Base-by-base conservation (phyloP, 768 basidiomycete species). In the Hygrocybe punicea region DNA sequence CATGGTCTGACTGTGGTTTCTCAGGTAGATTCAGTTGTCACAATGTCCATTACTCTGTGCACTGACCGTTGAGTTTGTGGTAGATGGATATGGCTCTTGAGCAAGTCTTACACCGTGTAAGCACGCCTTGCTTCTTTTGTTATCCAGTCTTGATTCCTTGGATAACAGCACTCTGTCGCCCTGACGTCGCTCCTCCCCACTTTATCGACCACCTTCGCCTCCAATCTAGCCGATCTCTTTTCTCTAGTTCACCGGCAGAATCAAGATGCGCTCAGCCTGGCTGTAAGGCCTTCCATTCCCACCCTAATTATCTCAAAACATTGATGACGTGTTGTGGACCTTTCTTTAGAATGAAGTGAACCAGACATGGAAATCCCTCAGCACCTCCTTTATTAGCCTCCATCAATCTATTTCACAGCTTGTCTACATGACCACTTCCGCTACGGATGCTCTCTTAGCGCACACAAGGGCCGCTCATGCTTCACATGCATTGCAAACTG, bases 401-500 rank as follows among this genome's bases (percentile, higher is more conserved):
- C 40, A 11, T 40, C n/a, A 51, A 65, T 68, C 61, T 60, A 58
- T 63, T 66, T 11, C 53, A 61, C 9, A 51, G 56, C 47, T 49
- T 63, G 61, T 66, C 73, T 35, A 51, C 55, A 37, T 55, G 58
- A 44, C 61, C 62, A 24, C 55, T 57, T 17, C 55, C 16, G 56
- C 70, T 19, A 63, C 81, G 7, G 69, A 74, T 25, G 60, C 57
- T 17, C 55, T 56, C 14, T 72, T 73, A 5, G 53, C 69, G 21
- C 60, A 60, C 16, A n/a, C 55, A 23, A 21, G n/a, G 10, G 66
- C 70, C 21, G 72, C 77, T 1, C 61, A 68, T n/a, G 52, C 58
- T 25, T 64, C 74, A 4, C 72, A 70, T 17, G 58, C 58, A 4
- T 65, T 70, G 33, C 82, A 84, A 55, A 61, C 58, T 25, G 69